Conservation (phyloP, 441 rosid species). For the Pelargonium australe region DNA sequence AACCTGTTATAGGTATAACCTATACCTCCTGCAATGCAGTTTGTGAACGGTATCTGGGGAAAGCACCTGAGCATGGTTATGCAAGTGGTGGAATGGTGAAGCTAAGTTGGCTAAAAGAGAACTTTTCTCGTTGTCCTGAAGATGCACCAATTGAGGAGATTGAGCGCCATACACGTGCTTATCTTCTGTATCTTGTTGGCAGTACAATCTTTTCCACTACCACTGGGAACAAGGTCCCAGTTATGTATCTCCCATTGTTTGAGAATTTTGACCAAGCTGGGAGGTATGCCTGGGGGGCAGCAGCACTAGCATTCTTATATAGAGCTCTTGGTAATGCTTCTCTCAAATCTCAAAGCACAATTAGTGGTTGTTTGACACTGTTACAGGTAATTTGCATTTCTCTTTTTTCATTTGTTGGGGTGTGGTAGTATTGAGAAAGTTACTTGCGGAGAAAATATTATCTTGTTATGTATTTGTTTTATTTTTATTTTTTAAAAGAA, state of each 20-base stretch:
- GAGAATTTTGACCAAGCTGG: conserved; percentile 79
- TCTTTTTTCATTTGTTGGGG: conserved; percentile 67
- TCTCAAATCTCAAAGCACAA: conserved; percentile 87
- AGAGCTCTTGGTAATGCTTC: conserved; percentile 98
- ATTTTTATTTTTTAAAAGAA: neutral
- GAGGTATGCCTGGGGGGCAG: conserved; percentile 91
- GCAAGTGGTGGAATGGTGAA: conserved; percentile 71
- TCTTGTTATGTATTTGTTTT: too few species aligned
- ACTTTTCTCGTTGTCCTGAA: conserved; percentile 64
- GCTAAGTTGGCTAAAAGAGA: conserved; percentile 95
- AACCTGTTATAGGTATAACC: conserved; percentile 83
- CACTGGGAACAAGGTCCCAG: conserved; percentile 96
- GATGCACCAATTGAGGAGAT: conserved; percentile 57
- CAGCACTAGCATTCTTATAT: conserved; percentile 84
- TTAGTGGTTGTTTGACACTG: conserved; percentile 91
- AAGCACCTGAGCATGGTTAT: conserved; percentile 29
- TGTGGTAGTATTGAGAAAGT: conserved; percentile 32
- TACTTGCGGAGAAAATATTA: too few species aligned
- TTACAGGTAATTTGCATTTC: conserved; percentile 35
- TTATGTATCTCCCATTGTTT: conserved; percentile 92
- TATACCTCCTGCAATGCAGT: conserved; percentile 49
- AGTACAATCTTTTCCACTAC: conserved; percentile 97
- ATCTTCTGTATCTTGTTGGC: conserved; percentile 84
- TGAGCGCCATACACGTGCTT: conserved; percentile 76
- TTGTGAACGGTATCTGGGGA: conserved; percentile 68